Conservation (phyloP, 1,284 basidiomycete genomes). For the Microbotryum saponariae region DNA sequence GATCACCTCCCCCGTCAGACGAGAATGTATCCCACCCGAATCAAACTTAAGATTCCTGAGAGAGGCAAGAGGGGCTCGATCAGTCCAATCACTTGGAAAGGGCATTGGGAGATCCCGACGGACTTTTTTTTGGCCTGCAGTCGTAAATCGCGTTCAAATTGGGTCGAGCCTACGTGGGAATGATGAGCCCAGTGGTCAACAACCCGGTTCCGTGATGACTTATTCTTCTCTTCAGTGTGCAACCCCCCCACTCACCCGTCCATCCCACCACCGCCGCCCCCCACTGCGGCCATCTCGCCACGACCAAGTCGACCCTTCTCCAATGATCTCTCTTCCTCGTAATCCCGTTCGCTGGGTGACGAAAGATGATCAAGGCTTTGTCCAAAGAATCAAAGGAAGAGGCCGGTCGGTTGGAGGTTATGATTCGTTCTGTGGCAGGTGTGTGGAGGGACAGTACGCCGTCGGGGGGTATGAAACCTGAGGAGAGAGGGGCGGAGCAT, state of each 20-base stretch:
- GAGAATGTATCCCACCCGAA: conserved; percentile 18
- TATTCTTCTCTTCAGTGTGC: too few relatives aligned
- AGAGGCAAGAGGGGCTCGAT: too few relatives aligned
- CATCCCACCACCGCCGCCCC: conserved; percentile 69
- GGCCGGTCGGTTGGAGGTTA: conserved; percentile 12
- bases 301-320: conserved; percentile 64
- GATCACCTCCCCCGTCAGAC: conserved; percentile 3
- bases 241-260: conserved; percentile 48
- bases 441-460: conserved; percentile 14
- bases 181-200: too few relatives aligned
- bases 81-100: too few relatives aligned
- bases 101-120: not conserved
- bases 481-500: not conserved
- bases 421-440: conserved; percentile 15
- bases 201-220: too few relatives aligned
- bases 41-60: conserved; percentile 66
- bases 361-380: conserved; percentile 24
- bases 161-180: conserved; percentile 42
- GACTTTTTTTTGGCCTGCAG: conserved; percentile 57
- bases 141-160: conserved; percentile 71
- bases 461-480: conserved; percentile 24
- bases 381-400: conserved; percentile 26
- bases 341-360: conserved; percentile 45
- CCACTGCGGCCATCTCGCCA: conserved; percentile 57
- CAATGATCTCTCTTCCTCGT: conserved; percentile 34